Conservation (phyloP, 225 moss, liverwort and hornwort species). For the Thuidium tamariscinum region DNA sequence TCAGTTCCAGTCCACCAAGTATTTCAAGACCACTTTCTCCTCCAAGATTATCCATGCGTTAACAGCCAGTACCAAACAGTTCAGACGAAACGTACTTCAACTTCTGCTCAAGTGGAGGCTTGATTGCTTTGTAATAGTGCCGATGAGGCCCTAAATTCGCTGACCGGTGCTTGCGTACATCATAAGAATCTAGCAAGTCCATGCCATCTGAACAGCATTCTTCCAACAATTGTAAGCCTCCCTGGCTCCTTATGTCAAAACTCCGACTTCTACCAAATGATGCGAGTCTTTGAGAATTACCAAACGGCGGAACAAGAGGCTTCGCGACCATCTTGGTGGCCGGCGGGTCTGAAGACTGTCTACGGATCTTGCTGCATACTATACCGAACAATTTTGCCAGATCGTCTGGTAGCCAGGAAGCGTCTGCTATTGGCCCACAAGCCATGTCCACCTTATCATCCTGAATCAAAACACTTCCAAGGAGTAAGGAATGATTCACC, state of each 20-base stretch:
- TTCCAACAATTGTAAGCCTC: constrained; percentile 41
- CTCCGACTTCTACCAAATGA: constrained; percentile 25
- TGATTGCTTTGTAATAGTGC: constrained; percentile 52
- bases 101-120: constrained; percentile 29
- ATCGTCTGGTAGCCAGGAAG: constrained; percentile 46
- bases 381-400: constrained; percentile 37
- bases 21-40: background rate
- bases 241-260: constrained; percentile 41
- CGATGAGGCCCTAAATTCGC: constrained; percentile 39
- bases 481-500: background rate
- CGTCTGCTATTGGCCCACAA: constrained; percentile 43
- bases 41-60: background rate
- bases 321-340: constrained; percentile 14
- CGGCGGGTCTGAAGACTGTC: constrained; percentile 7
- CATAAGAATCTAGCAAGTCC: constrained; percentile 12
- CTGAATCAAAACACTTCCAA: constrained; percentile 6
- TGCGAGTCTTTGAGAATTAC: constrained; percentile 6
- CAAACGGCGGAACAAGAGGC: constrained; percentile 8
- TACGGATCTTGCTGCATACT: constrained; percentile 45
- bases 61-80: background rate
- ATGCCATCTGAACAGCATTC: constrained; percentile 39
- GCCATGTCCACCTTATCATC: constrained; percentile 49
- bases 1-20: background rate
- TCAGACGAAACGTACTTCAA: constrained; percentile 16
- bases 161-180: constrained; percentile 14